Evolutionary conservation across 768 basidiomycete genomes (phyloP), one percentile per base, ranked within the genome.

Genomic region (Pisolithus microcarpus): DNA sequence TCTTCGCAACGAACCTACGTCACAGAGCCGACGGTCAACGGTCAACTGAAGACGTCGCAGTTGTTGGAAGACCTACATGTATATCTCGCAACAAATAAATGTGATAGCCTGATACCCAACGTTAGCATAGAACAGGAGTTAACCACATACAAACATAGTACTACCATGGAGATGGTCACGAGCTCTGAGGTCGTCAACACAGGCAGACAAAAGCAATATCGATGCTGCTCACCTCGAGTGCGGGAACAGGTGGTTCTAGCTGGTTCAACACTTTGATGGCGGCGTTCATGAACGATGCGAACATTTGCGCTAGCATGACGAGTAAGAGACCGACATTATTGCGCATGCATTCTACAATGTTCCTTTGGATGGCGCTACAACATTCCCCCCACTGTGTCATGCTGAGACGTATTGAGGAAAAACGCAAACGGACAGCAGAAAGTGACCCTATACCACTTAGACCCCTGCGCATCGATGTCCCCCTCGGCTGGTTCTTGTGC

Each of bases 211-310:
- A 15, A 11, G 39, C 39, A 40, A 40, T 40, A 23, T 8, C 23
- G 36, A 31, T 10, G 39, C 6, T 1, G 59, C 72, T 13, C 54
- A 81, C 81, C 74, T 84, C 73, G 11, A 82, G 64, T 4, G 78
- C 72, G 4, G 79, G 75, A 11, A 83, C 76, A 1, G 82, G 84
- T 10, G 76, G 70, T 53, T 82, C 78, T 5, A 84, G 66, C 18
- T 64, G 67, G 52, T 81, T 77, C 52, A 88, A 65, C 53, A 71
- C 72, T 66, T 87, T 87, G 40, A 87, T 85, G 5, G 75, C 67
- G 3, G 82, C 69, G 46, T 80, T 81, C 74, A 84, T 82, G 26
- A 75, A 61, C 7, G 81, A 73, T 37, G 83, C 75, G 65, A 82
- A 82, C 13, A 80, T 68, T 60, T 85, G 81, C 9, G 82, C 63